Conservation (phyloP, 2,329 filamentous ascomycete genomes). For the Colletotrichum chlorophyti region DNA sequence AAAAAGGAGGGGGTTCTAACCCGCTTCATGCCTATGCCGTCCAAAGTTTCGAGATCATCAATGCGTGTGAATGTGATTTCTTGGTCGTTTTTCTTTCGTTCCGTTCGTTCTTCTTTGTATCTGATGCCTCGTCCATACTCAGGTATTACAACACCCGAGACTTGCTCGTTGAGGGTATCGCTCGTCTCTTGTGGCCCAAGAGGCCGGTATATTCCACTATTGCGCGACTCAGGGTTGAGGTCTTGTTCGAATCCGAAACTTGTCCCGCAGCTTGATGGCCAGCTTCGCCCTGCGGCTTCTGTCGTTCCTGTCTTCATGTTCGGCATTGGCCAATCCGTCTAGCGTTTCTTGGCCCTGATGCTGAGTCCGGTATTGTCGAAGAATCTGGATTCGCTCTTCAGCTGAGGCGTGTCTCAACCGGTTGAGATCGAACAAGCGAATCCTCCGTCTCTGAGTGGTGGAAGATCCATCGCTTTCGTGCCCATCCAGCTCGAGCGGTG, state of each 20-base stretch:
- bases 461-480: slow-evolving; percentile 42
- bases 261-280: slow-evolving; percentile 57
- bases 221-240: slow-evolving; percentile 39
- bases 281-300: slow-evolving; percentile 50
- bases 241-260: slow-evolving; percentile 59
- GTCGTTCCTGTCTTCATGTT: slow-evolving; percentile 40
- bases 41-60: not conserved
- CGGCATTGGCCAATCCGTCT: slow-evolving; percentile 32
- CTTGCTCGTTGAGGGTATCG: too few relatives aligned
- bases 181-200: too few relatives aligned
- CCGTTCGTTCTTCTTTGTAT: not conserved
- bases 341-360: slow-evolving; percentile 35
- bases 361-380: slow-evolving; percentile 56
- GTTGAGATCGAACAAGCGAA: slow-evolving; percentile 63
- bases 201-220: not conserved
- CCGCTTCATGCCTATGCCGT: not conserved
- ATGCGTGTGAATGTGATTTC: not conserved
- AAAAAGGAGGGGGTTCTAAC: not conserved
- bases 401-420: slow-evolving; percentile 64
- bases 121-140: not conserved
- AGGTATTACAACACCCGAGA: too few relatives aligned
- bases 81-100: not conserved
- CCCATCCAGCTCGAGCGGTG: slow-evolving; percentile 48
- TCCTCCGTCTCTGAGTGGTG: slow-evolving; percentile 49
- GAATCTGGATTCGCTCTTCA: slow-evolving; percentile 67